Conservation (phyloP, 2,329 filamentous ascomycete species). For the Gaeumannomyces tritici region DNA sequence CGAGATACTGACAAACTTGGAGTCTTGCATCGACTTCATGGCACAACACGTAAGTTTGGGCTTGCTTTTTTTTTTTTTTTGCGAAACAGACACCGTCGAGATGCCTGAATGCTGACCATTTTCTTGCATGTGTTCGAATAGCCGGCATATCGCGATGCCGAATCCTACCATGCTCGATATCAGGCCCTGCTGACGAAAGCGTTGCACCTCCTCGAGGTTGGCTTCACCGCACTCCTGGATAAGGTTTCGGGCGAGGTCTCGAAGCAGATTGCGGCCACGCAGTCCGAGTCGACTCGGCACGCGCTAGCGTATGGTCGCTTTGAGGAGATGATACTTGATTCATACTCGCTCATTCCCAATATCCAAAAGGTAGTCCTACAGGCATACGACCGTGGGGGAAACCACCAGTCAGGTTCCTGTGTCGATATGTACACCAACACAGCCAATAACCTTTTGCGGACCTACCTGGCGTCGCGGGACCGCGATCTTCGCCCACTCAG, state of each 20-base stretch:
- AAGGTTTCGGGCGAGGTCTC: constrained; percentile 44
- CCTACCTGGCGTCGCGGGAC: constrained; percentile 43
- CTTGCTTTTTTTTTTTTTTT: not conserved
- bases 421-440: constrained; percentile 44
- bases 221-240: constrained; percentile 41
- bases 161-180: constrained; percentile 81
- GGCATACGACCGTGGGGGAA: constrained; percentile 43
- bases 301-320: constrained; percentile 52
- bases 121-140: constrained; percentile 21
- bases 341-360: constrained; percentile 46
- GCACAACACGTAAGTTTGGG: constrained; percentile 57
- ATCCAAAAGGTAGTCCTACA: constrained; percentile 40
- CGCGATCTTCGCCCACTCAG: constrained; percentile 41
- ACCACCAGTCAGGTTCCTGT: constrained; percentile 30
- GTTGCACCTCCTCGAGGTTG: constrained; percentile 51
- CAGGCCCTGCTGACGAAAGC: constrained; percentile 65
- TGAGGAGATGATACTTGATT: constrained; percentile 46
- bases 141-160: constrained; percentile 78
- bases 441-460: constrained; percentile 42
- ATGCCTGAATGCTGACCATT: not conserved
- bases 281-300: constrained; percentile 49
- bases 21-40: constrained; percentile 92
- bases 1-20: constrained; percentile 78
- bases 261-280: constrained; percentile 41
- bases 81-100: not conserved